Evolutionary conservation across 2,329 filamentous ascomycete genomes (phyloP).

Genomic region (Colletotrichum godetiae): DNA sequence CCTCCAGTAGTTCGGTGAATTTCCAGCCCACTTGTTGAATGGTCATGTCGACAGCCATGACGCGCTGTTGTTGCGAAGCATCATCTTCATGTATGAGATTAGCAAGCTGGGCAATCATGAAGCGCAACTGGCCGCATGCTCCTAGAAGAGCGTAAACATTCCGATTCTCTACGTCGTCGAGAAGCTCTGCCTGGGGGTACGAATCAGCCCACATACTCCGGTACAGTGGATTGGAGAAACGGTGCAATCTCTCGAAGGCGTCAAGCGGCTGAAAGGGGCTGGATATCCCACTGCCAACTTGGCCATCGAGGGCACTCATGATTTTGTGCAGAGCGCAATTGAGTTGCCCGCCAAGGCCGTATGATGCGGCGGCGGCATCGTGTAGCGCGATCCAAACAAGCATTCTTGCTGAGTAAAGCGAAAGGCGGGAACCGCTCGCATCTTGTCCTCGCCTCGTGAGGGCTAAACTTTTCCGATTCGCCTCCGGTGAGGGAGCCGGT

Average conservation of each 20-base stretch:
- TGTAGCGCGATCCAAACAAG: conserved; percentile 47
- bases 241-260: conserved; percentile 43
- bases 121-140: conserved; percentile 45
- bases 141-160: conserved; percentile 45
- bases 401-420: conserved; percentile 47
- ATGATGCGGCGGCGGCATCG: conserved; percentile 45
- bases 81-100: conserved; percentile 36
- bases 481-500: conserved; percentile 23
- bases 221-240: conserved; percentile 47
- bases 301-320: conserved; percentile 18
- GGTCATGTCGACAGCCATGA: conserved; percentile 36
- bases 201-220: conserved; percentile 46
- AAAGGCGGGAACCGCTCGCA: conserved; percentile 36
- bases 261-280: conserved; percentile 31
- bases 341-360: conserved; percentile 47
- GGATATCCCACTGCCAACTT: not conserved
- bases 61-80: conserved; percentile 36
- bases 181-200: conserved; percentile 47
- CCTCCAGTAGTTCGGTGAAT: conserved; percentile 42
- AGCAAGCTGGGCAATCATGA: conserved; percentile 44
- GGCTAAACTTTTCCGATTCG: conserved; percentile 29
- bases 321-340: conserved; percentile 41
- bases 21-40: conserved; percentile 39
- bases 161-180: conserved; percentile 50
- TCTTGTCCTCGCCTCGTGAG: conserved; percentile 11